Evolutionary conservation across 2,329 filamentous ascomycete species (phyloP).

Genomic region (Ramularia collo-cygni): DNA sequence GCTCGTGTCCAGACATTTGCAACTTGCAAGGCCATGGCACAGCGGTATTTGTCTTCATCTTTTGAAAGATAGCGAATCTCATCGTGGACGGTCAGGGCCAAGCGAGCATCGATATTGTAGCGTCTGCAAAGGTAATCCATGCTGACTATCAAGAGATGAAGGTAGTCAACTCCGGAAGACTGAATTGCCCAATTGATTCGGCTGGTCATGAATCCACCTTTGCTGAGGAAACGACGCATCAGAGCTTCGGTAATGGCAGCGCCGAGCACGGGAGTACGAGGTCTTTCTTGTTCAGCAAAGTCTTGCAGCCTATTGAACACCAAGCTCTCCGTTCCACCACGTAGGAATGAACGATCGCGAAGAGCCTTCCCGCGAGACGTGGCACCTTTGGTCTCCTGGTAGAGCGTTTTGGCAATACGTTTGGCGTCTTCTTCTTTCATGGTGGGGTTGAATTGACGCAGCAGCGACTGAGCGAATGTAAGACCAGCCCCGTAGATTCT

Average conservation of each 20-base stretch:
- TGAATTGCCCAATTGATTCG: slow-evolving; percentile 99
- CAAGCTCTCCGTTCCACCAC: slow-evolving; percentile 91
- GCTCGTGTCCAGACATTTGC: slow-evolving; percentile 94
- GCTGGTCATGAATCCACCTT: slow-evolving; percentile 87
- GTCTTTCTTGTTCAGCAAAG: slow-evolving; percentile 89
- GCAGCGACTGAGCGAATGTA: slow-evolving; percentile 82
- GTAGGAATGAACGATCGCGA: slow-evolving; percentile 76
- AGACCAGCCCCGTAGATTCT: slow-evolving; percentile 97
- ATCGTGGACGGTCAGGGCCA: slow-evolving; percentile 93
- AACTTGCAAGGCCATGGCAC: slow-evolving; percentile 87
- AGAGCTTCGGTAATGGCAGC: slow-evolving; percentile 95
- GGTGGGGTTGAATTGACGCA: slow-evolving; percentile 86
- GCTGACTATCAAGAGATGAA: slow-evolving; percentile 82
- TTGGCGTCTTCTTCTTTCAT: slow-evolving; percentile 73
- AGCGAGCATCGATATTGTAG: slow-evolving; percentile 76
- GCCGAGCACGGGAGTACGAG: slow-evolving; percentile 83
- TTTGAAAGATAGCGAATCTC: slow-evolving; percentile 92
- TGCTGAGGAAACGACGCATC: slow-evolving; percentile 79
- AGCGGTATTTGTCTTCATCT: slow-evolving; percentile 76
- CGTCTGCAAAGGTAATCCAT: slow-evolving; percentile 91
- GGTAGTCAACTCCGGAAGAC: slow-evolving; percentile 92
- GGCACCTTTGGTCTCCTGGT: slow-evolving; percentile 81
- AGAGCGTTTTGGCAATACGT: slow-evolving; percentile 70
- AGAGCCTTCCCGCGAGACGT: slow-evolving; percentile 71
- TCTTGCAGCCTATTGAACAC: slow-evolving; percentile 98